Base-by-base conservation (phyloP, 176 grass and related monocot genomes). In the Typha latifolia region DNA sequence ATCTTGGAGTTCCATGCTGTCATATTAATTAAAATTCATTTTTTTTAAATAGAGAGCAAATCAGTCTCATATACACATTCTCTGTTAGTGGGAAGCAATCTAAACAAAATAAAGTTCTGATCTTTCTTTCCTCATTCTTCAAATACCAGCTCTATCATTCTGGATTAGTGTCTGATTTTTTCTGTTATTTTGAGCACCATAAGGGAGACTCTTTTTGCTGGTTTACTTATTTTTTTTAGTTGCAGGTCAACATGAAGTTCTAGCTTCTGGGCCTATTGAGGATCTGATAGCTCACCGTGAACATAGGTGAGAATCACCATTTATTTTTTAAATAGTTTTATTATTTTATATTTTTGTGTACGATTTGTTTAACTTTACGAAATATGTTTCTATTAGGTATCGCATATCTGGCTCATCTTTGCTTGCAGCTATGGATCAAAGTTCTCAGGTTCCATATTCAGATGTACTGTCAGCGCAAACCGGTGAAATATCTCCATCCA, bases 211-310 rank as follows among this genome's bases (percentile, higher is more conserved):
- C 51, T 55, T 68, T 71, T 15, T 24, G 32, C 62, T 32, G 15
- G 23, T 65, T 14, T 14, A 15, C 3, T 29, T 29, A 16, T 65
- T 65, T 51, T 22, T 61, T 48, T 48, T 65, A 62, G 62, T 13
- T 71, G 34, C 61, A 99, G 95, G 81, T 27, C 95, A 99, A 79
- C 95, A 99, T 81, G 95, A 99, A 79, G 73, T 99, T 81, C 78
- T 99, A 79, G 86, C 95, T 77, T 99, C 95, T 3, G 95, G 95
- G 49, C 95, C 95, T 67, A 99, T 99, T 63, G 95, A 99, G 68
- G 95, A 99, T 84, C 79, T 91, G 78, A 99, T 99, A 73, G 90
- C 95, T 76, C 95, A 94, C 72, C 89, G 95, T 62, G 95, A 94
- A 69, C 95, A 99, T 82, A 99, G 95, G 94, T 99, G 47, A 63